Evolutionary conservation across 2,329 filamentous ascomycete genomes (phyloP).

Genomic region (Cadophora sp.): DNA sequence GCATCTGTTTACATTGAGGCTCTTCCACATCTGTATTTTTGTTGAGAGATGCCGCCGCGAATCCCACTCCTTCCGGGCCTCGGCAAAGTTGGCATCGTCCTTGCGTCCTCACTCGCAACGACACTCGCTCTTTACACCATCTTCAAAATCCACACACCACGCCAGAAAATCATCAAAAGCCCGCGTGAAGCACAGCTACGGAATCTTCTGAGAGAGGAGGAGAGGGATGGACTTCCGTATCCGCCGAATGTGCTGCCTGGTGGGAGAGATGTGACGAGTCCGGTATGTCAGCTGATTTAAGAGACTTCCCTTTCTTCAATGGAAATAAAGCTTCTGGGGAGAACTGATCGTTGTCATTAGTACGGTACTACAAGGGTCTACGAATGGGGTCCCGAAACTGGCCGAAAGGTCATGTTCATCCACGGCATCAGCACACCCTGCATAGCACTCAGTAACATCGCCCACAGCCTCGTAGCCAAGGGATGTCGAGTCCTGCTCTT

Average conservation of each 20-base stretch:
- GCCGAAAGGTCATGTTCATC: conserved; percentile 75
- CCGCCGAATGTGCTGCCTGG: conserved; percentile 75
- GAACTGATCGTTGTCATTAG: conserved; percentile 17
- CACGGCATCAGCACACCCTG: conserved; percentile 85
- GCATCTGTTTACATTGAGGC: not conserved
- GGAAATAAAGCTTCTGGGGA: not conserved
- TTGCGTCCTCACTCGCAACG: conserved; percentile 32
- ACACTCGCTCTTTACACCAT: conserved; percentile 31
- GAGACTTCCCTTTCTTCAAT: not conserved
- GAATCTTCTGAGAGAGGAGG: conserved; percentile 36
- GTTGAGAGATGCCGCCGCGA: not conserved
- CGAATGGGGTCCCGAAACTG: conserved; percentile 78
- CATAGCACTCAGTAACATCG: conserved; percentile 70
- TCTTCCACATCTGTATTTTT: not conserved
- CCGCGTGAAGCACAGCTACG: conserved; percentile 35
- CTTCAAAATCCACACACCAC: conserved; percentile 20
- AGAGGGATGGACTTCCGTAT: conserved; percentile 60
- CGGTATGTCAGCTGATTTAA: conserved; percentile 41
- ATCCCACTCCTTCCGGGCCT: conserved; percentile 10
- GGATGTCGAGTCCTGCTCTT: conserved; percentile 83
- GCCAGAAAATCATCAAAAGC: conserved; percentile 33
- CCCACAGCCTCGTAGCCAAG: conserved; percentile 65
- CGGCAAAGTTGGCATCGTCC: conserved; percentile 19
- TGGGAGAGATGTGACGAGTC: conserved; percentile 69
- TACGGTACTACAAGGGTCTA: conserved; percentile 78